These are phyloP conservation scores for Boletus sp. DNA, from an alignment of 768 basidiomycete species.

Conservation along the genomic window DNA sequence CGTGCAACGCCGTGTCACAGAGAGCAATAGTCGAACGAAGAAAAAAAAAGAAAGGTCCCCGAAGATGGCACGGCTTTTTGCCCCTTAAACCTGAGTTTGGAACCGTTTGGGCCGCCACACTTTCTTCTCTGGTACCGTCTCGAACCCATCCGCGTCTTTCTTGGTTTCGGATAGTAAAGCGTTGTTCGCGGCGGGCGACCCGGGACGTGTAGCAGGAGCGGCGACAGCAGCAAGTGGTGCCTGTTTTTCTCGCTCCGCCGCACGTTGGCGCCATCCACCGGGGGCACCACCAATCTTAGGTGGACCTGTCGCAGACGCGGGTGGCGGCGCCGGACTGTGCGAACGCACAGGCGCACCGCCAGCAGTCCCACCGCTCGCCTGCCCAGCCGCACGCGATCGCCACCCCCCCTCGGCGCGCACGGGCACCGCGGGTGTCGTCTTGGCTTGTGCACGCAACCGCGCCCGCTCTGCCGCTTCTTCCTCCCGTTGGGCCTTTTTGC, in stretches of 20 bases:
- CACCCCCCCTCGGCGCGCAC: conserved; percentile 18
- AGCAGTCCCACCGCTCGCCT: conserved; percentile 20
- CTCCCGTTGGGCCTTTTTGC: conserved; percentile 60
- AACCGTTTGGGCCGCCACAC: conserved; percentile 23
- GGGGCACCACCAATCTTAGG: conserved; percentile 36
- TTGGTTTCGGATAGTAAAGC: conserved; percentile 39
- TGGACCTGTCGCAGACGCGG: conserved; percentile 26
- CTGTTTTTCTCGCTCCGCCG: neutral
- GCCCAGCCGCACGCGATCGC: conserved; percentile 19
- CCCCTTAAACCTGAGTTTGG: conserved; percentile 6
- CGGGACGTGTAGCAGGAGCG: conserved; percentile 6
- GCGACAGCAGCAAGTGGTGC: neutral
- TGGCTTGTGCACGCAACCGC: conserved; percentile 33
- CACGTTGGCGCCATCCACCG: conserved; percentile 56
- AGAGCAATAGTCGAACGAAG: neutral
- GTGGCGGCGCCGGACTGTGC: conserved; percentile 50
- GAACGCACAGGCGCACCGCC: neutral
- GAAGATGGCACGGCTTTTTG: no score
- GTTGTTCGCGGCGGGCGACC: conserved; percentile 4
- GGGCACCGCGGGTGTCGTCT: conserved; percentile 23
- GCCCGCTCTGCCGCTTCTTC: conserved; percentile 61
- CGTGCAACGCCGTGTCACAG: neutral
- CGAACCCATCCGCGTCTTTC: conserved; percentile 71
- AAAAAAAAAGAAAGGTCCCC: neutral
- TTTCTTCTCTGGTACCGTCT: conserved; percentile 43